Evolutionary conservation across 2,329 filamentous ascomycete species (phyloP).

Genomic region (Alternaria conjuncta): DNA sequence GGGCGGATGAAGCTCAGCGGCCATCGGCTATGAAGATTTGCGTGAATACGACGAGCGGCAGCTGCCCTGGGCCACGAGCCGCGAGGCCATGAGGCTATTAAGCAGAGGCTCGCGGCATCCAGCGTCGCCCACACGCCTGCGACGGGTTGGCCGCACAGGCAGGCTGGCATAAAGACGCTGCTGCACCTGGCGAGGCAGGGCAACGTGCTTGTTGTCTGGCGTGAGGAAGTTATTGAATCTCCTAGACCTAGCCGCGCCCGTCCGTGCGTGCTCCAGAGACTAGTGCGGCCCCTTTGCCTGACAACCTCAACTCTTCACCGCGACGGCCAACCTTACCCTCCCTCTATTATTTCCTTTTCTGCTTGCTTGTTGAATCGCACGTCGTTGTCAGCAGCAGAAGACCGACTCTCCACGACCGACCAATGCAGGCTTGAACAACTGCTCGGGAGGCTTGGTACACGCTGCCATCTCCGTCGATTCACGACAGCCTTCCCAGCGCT

Average conservation of each 20-base stretch:
- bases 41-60: neutral
- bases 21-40: conserved; percentile 23
- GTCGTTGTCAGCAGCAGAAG: conserved; percentile 30
- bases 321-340: conserved; percentile 33
- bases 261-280: conserved; percentile 19
- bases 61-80: neutral
- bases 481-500: conserved; percentile 47
- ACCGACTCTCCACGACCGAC: conserved; percentile 33
- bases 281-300: conserved; percentile 28
- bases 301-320: conserved; percentile 32
- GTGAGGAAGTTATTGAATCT: conserved; percentile 17
- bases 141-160: neutral
- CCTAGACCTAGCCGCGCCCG: conserved; percentile 12
- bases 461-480: conserved; percentile 49
- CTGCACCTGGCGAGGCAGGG: conserved; percentile 5
- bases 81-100: neutral
- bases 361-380: conserved; percentile 36
- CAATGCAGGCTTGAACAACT: conserved; percentile 50
- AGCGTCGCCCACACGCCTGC: neutral
- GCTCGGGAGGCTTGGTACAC: conserved; percentile 50
- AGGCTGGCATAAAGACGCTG: neutral
- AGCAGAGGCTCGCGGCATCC: neutral
- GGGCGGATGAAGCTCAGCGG: conserved; percentile 10
- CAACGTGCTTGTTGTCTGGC: conserved; percentile 15
- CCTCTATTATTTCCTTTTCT: conserved; percentile 45